These are phyloP conservation scores for Backusella tarrabulga DNA, from an alignment of 192 early-diverging fungal genomes.

Conservation along the genomic window DNA sequence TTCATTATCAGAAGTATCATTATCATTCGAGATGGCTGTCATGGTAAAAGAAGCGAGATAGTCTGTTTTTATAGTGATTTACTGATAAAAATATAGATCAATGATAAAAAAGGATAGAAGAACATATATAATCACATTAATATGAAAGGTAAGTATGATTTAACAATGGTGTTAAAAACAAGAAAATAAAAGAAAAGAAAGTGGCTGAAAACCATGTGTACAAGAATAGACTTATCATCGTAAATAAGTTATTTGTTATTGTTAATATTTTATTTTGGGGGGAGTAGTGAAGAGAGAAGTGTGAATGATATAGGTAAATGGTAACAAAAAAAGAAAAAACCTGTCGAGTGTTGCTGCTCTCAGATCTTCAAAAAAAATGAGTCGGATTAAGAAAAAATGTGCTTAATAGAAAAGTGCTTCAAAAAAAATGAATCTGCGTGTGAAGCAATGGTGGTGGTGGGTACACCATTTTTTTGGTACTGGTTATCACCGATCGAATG, in stretches of 20 bases:
- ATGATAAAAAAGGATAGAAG: not conserved
- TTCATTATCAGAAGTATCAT: not conserved
- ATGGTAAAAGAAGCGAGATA: not conserved
- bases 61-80: not conserved
- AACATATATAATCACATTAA: not conserved
- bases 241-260: not conserved
- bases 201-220: not conserved
- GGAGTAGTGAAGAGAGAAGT: not conserved
- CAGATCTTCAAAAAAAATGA: not conserved
- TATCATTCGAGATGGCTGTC: not conserved
- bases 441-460: not conserved
- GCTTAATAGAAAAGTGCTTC: not conserved
- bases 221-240: slow-evolving; percentile 10
- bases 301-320: not conserved
- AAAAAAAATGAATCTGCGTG: not conserved
- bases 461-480: not conserved
- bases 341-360: not conserved
- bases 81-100: not conserved
- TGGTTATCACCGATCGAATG: not conserved
- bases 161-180: not conserved
- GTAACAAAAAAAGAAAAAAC: not conserved
- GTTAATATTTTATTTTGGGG: not conserved
- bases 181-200: slow-evolving; percentile 4
- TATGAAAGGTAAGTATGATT: not conserved
- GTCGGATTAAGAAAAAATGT: not conserved